Evolutionary conservation across 2,329 filamentous ascomycete species (phyloP), one percentile per base, ranked within the genome.

Genomic region (Fusarium graminum): DNA sequence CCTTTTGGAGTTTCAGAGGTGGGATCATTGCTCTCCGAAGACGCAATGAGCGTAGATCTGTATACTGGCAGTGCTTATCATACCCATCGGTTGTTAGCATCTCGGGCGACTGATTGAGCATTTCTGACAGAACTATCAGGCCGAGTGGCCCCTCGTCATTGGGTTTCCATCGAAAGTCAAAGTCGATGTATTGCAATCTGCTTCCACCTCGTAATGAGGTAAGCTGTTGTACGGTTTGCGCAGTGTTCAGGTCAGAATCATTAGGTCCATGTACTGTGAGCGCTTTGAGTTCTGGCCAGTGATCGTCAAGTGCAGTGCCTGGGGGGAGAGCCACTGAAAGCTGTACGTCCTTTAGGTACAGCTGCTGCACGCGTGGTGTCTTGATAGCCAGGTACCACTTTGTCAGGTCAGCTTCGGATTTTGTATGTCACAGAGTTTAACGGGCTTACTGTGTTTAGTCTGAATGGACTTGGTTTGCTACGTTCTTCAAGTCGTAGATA

Each of bases 251-350:
- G 43, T 70, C 68, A 32, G 66, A 69, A 38, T 59, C 60, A 25
- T 50, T 65, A 30, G 57, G 59, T 25, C 70, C 74, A 13, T 54
- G 63, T 19, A 74, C 64, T 22, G 74, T 65, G 16, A 80, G 55
- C 2, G 65, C 74, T 46, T 74, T 74, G 32, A 80, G 71, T 12
- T 71, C 59, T 17, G 55, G 54, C 77, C 77, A 80, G 14, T 74
- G 38, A 7, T 47, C 40, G 29, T 72, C 54, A 49, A 73, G 67
- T 19, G 55, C 28, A 6, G 50, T 41, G 4, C 69, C 50, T 28
- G 43, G 36, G 4, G 47, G 43, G 3, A 64, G 40, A 13, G 54
- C 54, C 2, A 41, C 50, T 29, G 52, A 63, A 11, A 76, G 59
- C 9, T 71, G 66, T 3, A 74, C 63, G 10, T 74, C 73, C 22